Evolutionary conservation across 306 rosid species (phyloP).

Genomic region (Prunus persica): Prunus_persica_NCBIv2 NC_034011.1:2053001-2053500

Average conservation of each 20-base stretch:
- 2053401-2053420: slow-evolving; percentile 60
- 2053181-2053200: not conserved
- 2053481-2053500: not conserved
- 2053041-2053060: not conserved
- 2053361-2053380: slow-evolving; percentile 49
- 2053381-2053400: slow-evolving; percentile 75
- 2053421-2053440: slow-evolving; percentile 64
- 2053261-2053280: not conserved
- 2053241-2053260: not conserved
- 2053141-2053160: no score
- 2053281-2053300: not conserved
- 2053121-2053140: not conserved
- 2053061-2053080: not conserved
- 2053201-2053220: not conserved
- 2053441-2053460: slow-evolving; percentile 76
- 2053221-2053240: not conserved
- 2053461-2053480: slow-evolving; percentile 76
- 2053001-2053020: not conserved
- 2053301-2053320: slow-evolving; percentile 2
- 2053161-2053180: no score
- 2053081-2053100: not conserved
- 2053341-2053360: not conserved
- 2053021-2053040: not conserved
- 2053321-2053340: not conserved
- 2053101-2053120: not conserved